A percentile compares a stretch with the other conserved stretches of the same genome.
phyloP scores from a whole-genome alignment of 2,329 filamentous ascomycete genomes.

The Exophiala oligosperma region DNA sequence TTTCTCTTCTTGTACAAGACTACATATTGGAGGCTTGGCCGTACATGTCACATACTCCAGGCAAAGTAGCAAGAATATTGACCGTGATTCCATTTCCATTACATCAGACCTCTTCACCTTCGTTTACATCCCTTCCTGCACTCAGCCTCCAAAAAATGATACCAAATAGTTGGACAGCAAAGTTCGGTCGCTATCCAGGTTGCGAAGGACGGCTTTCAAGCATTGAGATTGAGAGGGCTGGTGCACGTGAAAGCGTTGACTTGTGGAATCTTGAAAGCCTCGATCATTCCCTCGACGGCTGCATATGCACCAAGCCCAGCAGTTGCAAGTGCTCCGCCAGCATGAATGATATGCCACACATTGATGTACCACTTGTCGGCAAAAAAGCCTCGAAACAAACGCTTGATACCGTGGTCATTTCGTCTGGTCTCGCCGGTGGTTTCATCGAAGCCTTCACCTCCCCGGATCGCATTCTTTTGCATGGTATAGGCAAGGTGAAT shows the following conservation, averaged over 20 bases:
- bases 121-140: too few species aligned
- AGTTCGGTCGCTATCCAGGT: neutral
- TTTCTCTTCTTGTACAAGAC: too few species aligned
- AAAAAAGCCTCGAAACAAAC: conserved; percentile 30
- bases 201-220: neutral
- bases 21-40: too few species aligned
- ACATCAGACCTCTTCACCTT: too few species aligned
- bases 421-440: conserved; percentile 26
- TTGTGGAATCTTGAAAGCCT: conserved; percentile 32
- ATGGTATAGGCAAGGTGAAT: conserved; percentile 33
- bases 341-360: conserved; percentile 32
- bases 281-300: conserved; percentile 32
- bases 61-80: too few species aligned
- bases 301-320: conserved; percentile 33
- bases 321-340: conserved; percentile 30
- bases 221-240: conserved; percentile 31
- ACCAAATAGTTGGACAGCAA: too few species aligned
- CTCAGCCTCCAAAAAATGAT: too few species aligned
- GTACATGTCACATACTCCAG: too few species aligned
- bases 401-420: conserved; percentile 9
- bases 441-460: conserved; percentile 28
- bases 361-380: conserved; percentile 31
- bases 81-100: too few species aligned
- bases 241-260: conserved; percentile 35
- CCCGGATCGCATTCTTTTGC: conserved; percentile 30